Evolutionary conservation across 2,329 filamentous ascomycete genomes (phyloP).

Genomic region (Aspergillus eucalypticola): DNA sequence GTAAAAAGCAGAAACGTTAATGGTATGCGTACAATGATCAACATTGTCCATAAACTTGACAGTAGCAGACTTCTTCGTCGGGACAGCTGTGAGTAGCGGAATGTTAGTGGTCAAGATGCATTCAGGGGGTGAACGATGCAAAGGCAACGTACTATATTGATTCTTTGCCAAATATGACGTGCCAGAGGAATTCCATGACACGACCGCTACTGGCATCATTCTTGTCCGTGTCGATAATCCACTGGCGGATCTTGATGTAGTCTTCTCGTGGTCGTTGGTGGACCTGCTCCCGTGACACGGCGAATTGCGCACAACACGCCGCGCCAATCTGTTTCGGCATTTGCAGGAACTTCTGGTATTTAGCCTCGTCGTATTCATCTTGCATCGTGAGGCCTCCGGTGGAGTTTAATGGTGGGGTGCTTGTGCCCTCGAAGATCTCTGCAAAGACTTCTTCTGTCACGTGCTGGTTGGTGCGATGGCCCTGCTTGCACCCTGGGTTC

Average conservation of each 20-base stretch:
- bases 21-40: constrained; percentile 14
- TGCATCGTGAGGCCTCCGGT: constrained; percentile 13
- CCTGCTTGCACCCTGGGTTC: constrained; percentile 54
- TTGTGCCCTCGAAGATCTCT: constrained; percentile 44
- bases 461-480: constrained; percentile 37
- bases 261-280: constrained; percentile 51
- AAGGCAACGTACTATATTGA: constrained; percentile 40
- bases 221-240: constrained; percentile 59
- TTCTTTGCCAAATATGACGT: constrained; percentile 53
- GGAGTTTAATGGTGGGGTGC: constrained; percentile 34
- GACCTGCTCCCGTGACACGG: constrained; percentile 57
- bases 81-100: constrained; percentile 28
- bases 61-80: constrained; percentile 38
- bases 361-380: background rate
- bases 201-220: constrained; percentile 59
- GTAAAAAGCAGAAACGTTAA: background rate
- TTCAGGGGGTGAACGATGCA: background rate
- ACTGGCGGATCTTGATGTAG: constrained; percentile 60
- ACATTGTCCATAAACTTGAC: constrained; percentile 39
- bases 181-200: constrained; percentile 67
- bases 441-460: constrained; percentile 40
- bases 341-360: constrained; percentile 31
- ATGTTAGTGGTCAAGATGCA: constrained; percentile 14
- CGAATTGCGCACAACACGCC: constrained; percentile 68
- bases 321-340: constrained; percentile 55